Evolutionary conservation across 1,284 basidiomycete species (phyloP), one percentile per base, ranked within the genome.

Genomic region (Trichosporon sp.): DNA sequence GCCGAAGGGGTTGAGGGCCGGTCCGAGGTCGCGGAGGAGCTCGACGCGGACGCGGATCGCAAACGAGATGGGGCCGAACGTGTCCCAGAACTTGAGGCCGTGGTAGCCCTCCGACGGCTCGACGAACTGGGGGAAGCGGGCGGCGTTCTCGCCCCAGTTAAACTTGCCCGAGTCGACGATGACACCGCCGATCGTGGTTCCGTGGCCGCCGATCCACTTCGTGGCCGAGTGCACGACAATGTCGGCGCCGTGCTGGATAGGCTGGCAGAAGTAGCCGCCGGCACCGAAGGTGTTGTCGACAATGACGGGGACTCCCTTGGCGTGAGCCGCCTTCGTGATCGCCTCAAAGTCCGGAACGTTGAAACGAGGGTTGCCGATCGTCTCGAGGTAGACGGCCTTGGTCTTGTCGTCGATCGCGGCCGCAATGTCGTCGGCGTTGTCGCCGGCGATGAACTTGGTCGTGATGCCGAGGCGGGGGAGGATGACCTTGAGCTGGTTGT

Each of bases 231-330:
- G 89, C 7, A 92, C 89, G 65, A 94, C 84, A 63, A 95, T 90
- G 73, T 95, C 88, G 49, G 90, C 91, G 27, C 92, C 92, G 61
- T 70, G 64, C 32, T 67, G 56, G 52, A 67, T 58, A 33, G 59
- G 46, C 49, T 62, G 60, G 59, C 59, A 56, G 56, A 52, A 62
- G 79, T 56, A 71, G 83, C 87, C 89, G 71, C 89, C 91, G 78
- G 91, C 88, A 67, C 92, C 92, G 71, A 94, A 93, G 0, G 91
- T 94, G 80, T 95, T 95, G 78, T 95, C 92, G 0, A 94, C 91
- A 11, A 70, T 58, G n/a, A 66, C 25, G 34, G 67, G 65, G 52
- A 70, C 64, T 23, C 67, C 65, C 10, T 46, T 54, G 23, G 58
- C 60, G 52, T 44, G 64, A 34, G 69, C 44, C 56, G 84, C 87